These are phyloP conservation scores for Diplocarpon rosae DNA, from an alignment of 2,329 filamentous ascomycete genomes.

Conservation along the genomic window DNA sequence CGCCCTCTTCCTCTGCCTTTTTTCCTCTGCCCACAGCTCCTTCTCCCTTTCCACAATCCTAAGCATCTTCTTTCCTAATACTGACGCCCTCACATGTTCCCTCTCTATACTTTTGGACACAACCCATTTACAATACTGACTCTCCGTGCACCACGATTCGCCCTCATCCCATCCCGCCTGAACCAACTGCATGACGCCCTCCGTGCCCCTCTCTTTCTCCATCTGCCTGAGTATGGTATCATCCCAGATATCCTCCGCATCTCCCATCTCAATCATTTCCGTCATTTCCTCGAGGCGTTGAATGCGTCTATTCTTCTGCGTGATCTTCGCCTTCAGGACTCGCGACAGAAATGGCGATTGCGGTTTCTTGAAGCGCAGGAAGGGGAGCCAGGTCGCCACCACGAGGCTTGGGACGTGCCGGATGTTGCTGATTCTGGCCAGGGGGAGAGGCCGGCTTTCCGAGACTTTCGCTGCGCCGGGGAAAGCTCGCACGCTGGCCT, in stretches of 20 bases:
- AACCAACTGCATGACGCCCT: slow-evolving; percentile 2
- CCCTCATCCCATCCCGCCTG: slow-evolving; percentile 1
- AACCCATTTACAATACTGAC: background rate
- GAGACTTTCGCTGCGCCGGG: slow-evolving; percentile 36
- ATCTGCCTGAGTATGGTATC: slow-evolving; percentile 16
- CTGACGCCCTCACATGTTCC: slow-evolving; percentile 22
- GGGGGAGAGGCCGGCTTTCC: slow-evolving; percentile 38
- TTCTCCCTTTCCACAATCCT: slow-evolving; percentile 37
- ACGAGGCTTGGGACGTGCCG: slow-evolving; percentile 45
- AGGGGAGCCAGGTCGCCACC: slow-evolving; percentile 45
- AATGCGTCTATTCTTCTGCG: slow-evolving; percentile 33
- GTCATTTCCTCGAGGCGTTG: slow-evolving; percentile 24
- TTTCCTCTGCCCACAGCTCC: slow-evolving; percentile 29
- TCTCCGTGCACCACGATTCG: background rate
- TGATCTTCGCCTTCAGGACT: slow-evolving; percentile 42
- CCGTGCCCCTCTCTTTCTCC: slow-evolving; percentile 1
- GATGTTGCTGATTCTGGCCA: slow-evolving; percentile 35
- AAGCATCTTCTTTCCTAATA: slow-evolving; percentile 32
- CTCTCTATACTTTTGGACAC: background rate
- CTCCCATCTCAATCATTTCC: background rate
- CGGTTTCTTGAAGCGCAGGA: slow-evolving; percentile 56
- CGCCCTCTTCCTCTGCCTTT: slow-evolving; percentile 20
- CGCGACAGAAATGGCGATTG: slow-evolving; percentile 49
- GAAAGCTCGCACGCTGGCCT: slow-evolving; percentile 12
- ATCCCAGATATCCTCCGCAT: slow-evolving; percentile 15